Evolutionary conservation across 2,329 filamentous ascomycete species (phyloP).

Genomic region (Davidsoniella virescens): DNA sequence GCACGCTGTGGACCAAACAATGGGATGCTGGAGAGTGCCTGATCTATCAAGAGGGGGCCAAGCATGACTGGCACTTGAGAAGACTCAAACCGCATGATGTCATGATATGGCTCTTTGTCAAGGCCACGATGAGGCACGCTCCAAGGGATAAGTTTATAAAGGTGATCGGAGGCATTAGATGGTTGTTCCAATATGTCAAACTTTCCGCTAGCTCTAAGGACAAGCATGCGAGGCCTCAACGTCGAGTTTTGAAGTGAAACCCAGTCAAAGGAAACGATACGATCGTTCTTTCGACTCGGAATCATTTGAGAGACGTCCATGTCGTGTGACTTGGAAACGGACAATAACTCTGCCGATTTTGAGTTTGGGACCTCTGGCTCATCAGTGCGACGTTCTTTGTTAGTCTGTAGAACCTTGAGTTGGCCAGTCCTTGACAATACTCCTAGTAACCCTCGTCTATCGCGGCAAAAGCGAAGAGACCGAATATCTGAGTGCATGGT

Average conservation of each 20-base stretch:
- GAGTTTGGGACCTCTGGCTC: slow-evolving; percentile 15
- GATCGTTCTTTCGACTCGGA: slow-evolving; percentile 35
- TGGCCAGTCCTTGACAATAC: slow-evolving; percentile 47
- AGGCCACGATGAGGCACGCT: slow-evolving; percentile 40
- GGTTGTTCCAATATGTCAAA: slow-evolving; percentile 48
- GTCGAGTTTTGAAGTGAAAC: slow-evolving; percentile 40
- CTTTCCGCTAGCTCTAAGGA: slow-evolving; percentile 41
- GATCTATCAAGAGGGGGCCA: slow-evolving; percentile 36
- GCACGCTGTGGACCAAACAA: slow-evolving; percentile 39
- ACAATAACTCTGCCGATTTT: slow-evolving; percentile 36
- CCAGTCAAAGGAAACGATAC: slow-evolving; percentile 54
- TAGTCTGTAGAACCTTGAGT: slow-evolving; percentile 43
- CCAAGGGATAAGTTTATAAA: slow-evolving; percentile 47
- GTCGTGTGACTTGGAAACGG: slow-evolving; percentile 43
- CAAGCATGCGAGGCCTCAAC: slow-evolving; percentile 40
- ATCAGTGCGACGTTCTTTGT: slow-evolving; percentile 32
- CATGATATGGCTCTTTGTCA: slow-evolving; percentile 36
- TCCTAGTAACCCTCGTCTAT: slow-evolving; percentile 43
- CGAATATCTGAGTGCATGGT: slow-evolving; percentile 45
- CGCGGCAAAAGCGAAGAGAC: slow-evolving; percentile 45
- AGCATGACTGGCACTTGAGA: slow-evolving; percentile 35
- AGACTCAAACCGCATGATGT: slow-evolving; percentile 42
- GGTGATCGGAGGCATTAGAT: slow-evolving; percentile 38
- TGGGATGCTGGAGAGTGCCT: slow-evolving; percentile 35
- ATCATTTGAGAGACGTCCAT: slow-evolving; percentile 43